Base-by-base conservation (phyloP, 768 basidiomycete species). In the Tubosaeta sp. region DNA sequence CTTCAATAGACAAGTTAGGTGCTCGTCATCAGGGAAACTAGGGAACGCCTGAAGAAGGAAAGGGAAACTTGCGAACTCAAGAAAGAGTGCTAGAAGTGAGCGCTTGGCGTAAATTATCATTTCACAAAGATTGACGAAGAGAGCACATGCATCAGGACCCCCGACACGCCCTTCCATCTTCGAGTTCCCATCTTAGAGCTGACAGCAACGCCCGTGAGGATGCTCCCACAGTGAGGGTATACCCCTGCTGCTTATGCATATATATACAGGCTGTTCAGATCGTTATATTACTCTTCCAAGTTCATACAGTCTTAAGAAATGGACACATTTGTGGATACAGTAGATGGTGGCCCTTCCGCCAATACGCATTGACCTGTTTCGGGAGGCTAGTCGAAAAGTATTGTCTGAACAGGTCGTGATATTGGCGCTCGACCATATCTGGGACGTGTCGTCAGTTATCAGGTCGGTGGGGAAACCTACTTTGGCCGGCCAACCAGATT, bases 401-500 rank as follows among this genome's bases (percentile, higher is more conserved):
- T 42, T 81, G 71, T 55, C 76, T 76, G 71, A 87, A 91, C 25
- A 88, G 66, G 32, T 78, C 78, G 0, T 88, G 89, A 54, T 91
- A 91, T 61, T 91, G 87, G 25, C 76, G 75, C 61, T 88, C 72
- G 3, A 79, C 91, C 22, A 91, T 88, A 57, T 92, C 88, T 0
- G 90, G 90, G 55, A 92, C 90, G 57, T 1, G 17, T 7, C 22
- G 17, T 41, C 19, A 41, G 13, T 6, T 22, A 41, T 37, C 35
- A n/a, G 13, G 35, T 25, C 17, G 5, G 12, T 25, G 11, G 9
- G 26, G 19, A 12, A 41, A 73, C 85, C 58, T 52, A 90, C 89
- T 87, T 92, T 50, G 92, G 75, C 13, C 90, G 74, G 2, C 87
- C 88, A 50, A 91, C 87, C 33, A 92, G 75, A 50, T 78, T 80